A percentile compares a stretch with the other conserved stretches of the same genome.
Conservation (phyloP, 495 filamentous ascomycete species). For the Neurospora cerealis region DNA sequence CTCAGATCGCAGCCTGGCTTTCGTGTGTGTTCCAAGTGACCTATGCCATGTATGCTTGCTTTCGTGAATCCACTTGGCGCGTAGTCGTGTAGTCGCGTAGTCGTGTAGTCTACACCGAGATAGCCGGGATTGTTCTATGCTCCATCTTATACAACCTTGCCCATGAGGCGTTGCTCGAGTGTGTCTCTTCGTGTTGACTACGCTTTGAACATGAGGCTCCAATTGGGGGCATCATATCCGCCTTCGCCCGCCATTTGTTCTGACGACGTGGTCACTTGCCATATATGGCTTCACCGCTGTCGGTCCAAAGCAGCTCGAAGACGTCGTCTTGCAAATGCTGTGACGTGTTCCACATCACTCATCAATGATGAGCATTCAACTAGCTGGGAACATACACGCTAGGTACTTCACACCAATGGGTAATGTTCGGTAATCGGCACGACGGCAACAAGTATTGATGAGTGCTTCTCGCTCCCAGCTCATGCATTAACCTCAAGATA, state of each 20-base stretch:
- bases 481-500: not conserved
- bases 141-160: not conserved
- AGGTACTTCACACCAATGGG: not conserved
- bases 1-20: not conserved
- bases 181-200: not conserved
- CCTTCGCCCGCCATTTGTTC: not conserved
- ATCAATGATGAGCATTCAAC: not conserved
- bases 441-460: not conserved
- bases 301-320: not conserved
- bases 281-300: not conserved
- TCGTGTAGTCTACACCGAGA: not conserved
- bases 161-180: not conserved
- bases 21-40: not conserved
- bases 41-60: not conserved
- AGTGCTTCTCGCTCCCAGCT: not conserved
- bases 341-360: not conserved
- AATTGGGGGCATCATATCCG: not conserved
- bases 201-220: not conserved
- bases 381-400: not conserved
- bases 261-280: not conserved
- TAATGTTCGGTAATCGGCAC: not conserved
- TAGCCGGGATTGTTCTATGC: not conserved
- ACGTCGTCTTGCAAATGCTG: not conserved
- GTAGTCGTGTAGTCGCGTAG: not conserved
- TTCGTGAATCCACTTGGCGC: not conserved